phyloP scores from a whole-genome alignment of 192 early-diverging fungal genomes.

The Piromyces finnis region DNA sequence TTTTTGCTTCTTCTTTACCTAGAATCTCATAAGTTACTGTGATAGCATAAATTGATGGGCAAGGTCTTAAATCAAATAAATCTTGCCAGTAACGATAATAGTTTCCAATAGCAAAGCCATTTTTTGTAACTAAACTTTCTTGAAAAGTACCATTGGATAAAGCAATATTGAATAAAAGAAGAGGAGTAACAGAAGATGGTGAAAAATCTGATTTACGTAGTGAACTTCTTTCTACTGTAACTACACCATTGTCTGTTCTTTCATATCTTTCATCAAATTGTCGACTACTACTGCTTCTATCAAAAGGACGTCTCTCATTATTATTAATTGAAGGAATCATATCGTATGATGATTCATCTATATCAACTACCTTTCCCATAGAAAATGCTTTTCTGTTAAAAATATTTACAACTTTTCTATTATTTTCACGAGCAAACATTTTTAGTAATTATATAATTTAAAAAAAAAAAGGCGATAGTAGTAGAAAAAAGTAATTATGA shows the following conservation, averaged over 20 bases:
- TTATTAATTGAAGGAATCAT: too few species aligned
- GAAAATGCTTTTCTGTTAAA: too few species aligned
- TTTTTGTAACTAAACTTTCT: not conserved
- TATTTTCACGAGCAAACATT: too few species aligned
- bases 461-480: too few species aligned
- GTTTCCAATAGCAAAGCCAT: not conserved
- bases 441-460: too few species aligned
- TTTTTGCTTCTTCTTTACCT: not conserved
- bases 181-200: not conserved
- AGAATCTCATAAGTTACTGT: not conserved
- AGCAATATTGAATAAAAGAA: not conserved
- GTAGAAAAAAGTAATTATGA: too few species aligned
- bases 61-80: not conserved
- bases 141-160: not conserved
- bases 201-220: not conserved
- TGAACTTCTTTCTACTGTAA: too few species aligned
- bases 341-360: too few species aligned
- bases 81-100: not conserved
- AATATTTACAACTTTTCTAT: too few species aligned
- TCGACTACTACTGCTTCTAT: not conserved
- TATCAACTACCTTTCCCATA: too few species aligned
- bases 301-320: too few species aligned
- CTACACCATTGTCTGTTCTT: not conserved
- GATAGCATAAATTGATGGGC: not conserved
- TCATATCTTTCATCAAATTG: not conserved